A percentile compares a stretch with the other conserved stretches of the same genome.
Evolutionary conservation across 192 early-diverging fungal species (phyloP).

Genomic region (Podila verticillata): DNA sequence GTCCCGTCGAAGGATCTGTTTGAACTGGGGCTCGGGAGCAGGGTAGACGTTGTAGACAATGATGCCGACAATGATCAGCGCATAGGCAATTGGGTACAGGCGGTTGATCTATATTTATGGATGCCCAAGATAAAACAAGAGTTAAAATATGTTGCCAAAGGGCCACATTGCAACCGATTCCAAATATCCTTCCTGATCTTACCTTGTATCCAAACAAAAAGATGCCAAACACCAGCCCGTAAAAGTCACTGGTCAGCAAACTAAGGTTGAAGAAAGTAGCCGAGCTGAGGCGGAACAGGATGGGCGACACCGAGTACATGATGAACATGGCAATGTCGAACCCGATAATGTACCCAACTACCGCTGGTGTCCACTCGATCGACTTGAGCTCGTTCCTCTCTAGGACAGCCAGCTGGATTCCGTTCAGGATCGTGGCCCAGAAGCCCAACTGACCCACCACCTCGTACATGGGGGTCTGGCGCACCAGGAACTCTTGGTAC

Average conservation of each 20-base stretch:
- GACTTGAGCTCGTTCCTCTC: conserved; percentile 66
- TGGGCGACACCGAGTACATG: conserved; percentile 75
- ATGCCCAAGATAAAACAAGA: no score
- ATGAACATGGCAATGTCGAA: conserved; percentile 77
- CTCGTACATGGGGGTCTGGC: conserved; percentile 77
- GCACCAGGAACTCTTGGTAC: conserved; percentile 76
- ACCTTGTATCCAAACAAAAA: conserved; percentile 73
- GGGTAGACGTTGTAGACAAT: conserved; percentile 73
- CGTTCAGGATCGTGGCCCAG: conserved; percentile 78
- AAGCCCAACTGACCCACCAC: conserved; percentile 78
- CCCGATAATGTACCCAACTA: conserved; percentile 69
- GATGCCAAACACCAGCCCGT: conserved; percentile 78
- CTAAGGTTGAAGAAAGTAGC: conserved; percentile 83
- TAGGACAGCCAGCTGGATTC: conserved; percentile 74
- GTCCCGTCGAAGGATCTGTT: conserved; percentile 9
- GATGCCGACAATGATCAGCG: conserved; percentile 72
- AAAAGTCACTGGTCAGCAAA: conserved; percentile 83
- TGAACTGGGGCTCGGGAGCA: conserved; percentile 61
- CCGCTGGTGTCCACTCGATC: conserved; percentile 59
- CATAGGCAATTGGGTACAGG: conserved; percentile 76
- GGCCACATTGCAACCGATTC: not conserved
- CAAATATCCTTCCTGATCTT: conserved; percentile 23
- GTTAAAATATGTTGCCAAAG: no score
- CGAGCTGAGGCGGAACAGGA: conserved; percentile 75
- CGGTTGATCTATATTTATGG: conserved; percentile 36